Evolutionary conservation across 129 eudicot species (phyloP).

Genomic region (Saussurea involucrata): DNA sequence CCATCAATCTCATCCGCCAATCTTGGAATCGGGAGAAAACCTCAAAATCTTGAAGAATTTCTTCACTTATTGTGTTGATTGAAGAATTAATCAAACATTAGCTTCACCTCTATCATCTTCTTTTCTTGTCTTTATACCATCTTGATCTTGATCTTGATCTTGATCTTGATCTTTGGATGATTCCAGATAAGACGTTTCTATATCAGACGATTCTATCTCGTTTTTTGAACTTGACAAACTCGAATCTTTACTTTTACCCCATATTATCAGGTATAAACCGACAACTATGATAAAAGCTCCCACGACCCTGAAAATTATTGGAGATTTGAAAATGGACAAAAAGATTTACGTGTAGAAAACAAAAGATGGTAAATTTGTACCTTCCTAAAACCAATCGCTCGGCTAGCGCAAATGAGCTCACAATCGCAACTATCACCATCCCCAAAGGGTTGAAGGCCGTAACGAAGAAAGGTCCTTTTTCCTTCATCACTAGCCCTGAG

Average conservation of each 20-base stretch:
- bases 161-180: background rate
- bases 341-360: background rate
- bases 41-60: conserved; percentile 6
- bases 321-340: background rate
- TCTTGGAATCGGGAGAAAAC: background rate
- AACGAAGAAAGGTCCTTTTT: conserved; percentile 63
- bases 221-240: conserved; percentile 26
- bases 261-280: conserved; percentile 51
- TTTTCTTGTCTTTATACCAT: conserved; percentile 5
- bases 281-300: conserved; percentile 47
- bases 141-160: background rate
- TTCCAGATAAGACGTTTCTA: background rate
- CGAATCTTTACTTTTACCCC: conserved; percentile 57
- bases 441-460: conserved; percentile 60
- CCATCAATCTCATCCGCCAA: conserved; percentile 8
- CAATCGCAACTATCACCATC: conserved; percentile 61
- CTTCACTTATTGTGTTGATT: conserved; percentile 17
- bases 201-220: conserved; percentile 16
- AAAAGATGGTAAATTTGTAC: conserved; percentile 16
- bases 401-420: conserved; percentile 47
- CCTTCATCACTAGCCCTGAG: conserved; percentile 52
- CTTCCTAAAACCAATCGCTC: conserved; percentile 58
- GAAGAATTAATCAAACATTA: conserved; percentile 29
- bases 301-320: conserved; percentile 27
- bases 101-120: conserved; percentile 22